phyloP scores from a whole-genome alignment of 2,329 filamentous ascomycete species.

The Diaporthe eres region DNA sequence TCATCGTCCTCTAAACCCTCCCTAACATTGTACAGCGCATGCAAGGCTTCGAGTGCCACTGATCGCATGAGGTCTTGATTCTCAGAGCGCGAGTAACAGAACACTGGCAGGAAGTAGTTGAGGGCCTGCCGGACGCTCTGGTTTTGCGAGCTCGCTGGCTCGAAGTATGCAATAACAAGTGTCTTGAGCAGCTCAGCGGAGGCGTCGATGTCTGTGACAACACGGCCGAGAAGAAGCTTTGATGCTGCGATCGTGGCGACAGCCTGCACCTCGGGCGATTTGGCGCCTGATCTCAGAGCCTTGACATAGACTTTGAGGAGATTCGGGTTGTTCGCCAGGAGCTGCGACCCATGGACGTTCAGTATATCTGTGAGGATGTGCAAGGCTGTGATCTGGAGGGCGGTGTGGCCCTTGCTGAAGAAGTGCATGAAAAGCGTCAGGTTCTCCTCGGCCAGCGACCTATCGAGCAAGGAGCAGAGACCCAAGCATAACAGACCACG shows the following conservation, averaged over 20 bases:
- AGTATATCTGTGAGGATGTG: constrained; percentile 95
- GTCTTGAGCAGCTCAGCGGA: constrained; percentile 85
- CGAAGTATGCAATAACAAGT: constrained; percentile 89
- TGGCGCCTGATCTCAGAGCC: constrained; percentile 80
- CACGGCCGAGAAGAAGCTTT: constrained; percentile 86
- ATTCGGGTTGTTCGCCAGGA: constrained; percentile 76
- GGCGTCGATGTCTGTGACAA: constrained; percentile 78
- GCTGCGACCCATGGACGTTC: constrained; percentile 86
- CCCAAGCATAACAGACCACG: constrained; percentile 90
- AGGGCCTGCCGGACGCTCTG: constrained; percentile 87
- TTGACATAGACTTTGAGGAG: constrained; percentile 90
- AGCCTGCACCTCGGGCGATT: constrained; percentile 81
- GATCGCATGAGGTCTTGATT: constrained; percentile 87
- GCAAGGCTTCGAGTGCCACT: constrained; percentile 81
- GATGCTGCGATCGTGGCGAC: constrained; percentile 85
- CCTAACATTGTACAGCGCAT: constrained; percentile 79
- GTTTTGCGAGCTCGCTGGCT: constrained; percentile 84
- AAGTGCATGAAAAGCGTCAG: constrained; percentile 95
- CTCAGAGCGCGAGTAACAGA: constrained; percentile 86
- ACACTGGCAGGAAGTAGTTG: constrained; percentile 95
- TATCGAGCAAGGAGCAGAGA: constrained; percentile 90
- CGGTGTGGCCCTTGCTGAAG: constrained; percentile 92
- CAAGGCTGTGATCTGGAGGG: constrained; percentile 88
- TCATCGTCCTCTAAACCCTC: constrained; percentile 82
- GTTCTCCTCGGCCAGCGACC: constrained; percentile 92